phyloP scores from a whole-genome alignment of 176 grass and related monocot genomes.

The Oryza coarctata region DNA sequence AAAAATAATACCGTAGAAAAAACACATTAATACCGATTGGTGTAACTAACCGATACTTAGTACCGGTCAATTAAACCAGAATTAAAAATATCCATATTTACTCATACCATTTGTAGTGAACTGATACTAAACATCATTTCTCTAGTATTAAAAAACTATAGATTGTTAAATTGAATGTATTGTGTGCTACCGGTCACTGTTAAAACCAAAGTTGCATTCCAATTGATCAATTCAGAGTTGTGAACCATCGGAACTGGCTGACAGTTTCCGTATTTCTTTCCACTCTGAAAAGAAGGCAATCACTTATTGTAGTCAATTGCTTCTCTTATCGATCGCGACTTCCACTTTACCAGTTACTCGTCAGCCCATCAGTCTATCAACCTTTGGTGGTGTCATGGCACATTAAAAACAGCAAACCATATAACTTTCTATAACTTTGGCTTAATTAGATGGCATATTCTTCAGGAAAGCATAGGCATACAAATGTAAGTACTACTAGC shows the following conservation, averaged over 20 bases:
- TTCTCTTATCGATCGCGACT: conserved; percentile 27
- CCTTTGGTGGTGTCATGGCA: background rate
- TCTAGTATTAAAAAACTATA: no score
- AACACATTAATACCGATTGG: no score
- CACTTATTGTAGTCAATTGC: background rate
- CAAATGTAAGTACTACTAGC: background rate
- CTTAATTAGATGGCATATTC: conserved; percentile 27
- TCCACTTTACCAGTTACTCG: conserved; percentile 15
- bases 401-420: background rate
- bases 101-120: no score
- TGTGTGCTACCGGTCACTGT: background rate
- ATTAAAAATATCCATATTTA: no score
- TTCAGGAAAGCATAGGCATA: background rate
- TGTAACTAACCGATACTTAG: no score
- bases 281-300: background rate
- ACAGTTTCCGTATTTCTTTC: background rate
- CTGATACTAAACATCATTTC: no score
- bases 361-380: background rate
- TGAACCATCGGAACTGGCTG: background rate
- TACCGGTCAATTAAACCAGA: no score
- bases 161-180: background rate
- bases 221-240: background rate
- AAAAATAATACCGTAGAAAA: no score
- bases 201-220: background rate
- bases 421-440: background rate